These are phyloP conservation scores for Rubroboletus satanas DNA, from an alignment of 768 basidiomycete species.

Conservation along the genomic window DNA sequence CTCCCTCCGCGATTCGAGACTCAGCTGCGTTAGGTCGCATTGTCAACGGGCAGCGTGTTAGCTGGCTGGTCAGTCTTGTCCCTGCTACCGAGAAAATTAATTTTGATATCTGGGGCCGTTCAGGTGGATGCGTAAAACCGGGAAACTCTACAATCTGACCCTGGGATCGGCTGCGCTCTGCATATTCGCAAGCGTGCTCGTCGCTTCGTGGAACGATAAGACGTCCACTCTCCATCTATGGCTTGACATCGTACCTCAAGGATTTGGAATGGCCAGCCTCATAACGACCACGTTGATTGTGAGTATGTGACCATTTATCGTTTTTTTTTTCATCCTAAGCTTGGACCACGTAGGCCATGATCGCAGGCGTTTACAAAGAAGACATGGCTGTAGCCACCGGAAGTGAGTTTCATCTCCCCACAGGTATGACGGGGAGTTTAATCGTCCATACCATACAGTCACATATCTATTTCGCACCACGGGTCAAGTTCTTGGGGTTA, in stretches of 20 bases:
- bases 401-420: constrained; percentile 50
- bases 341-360: constrained; percentile 64
- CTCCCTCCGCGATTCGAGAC: constrained; percentile 7
- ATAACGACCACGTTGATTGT: constrained; percentile 88
- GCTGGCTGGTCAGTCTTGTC: constrained; percentile 69
- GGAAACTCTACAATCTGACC: constrained; percentile 78
- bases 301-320: constrained; percentile 29
- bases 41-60: constrained; percentile 80
- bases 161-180: constrained; percentile 58
- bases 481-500: constrained; percentile 94
- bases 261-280: constrained; percentile 78
- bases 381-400: constrained; percentile 89
- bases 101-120: constrained; percentile 9
- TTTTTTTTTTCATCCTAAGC: constrained; percentile 1
- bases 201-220: constrained; percentile 63
- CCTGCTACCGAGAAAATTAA: neutral
- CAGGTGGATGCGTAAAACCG: constrained; percentile 84
- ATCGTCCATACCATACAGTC: constrained; percentile 45
- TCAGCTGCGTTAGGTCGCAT: constrained; percentile 52
- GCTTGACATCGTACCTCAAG: constrained; percentile 77
- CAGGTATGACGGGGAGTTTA: constrained; percentile 5
- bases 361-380: constrained; percentile 72
- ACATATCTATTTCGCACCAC: constrained; percentile 92
- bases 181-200: constrained; percentile 54
- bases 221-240: constrained; percentile 63